Base-by-base conservation (phyloP, 768 basidiomycete species). In the Mycena kentingensis region DNA sequence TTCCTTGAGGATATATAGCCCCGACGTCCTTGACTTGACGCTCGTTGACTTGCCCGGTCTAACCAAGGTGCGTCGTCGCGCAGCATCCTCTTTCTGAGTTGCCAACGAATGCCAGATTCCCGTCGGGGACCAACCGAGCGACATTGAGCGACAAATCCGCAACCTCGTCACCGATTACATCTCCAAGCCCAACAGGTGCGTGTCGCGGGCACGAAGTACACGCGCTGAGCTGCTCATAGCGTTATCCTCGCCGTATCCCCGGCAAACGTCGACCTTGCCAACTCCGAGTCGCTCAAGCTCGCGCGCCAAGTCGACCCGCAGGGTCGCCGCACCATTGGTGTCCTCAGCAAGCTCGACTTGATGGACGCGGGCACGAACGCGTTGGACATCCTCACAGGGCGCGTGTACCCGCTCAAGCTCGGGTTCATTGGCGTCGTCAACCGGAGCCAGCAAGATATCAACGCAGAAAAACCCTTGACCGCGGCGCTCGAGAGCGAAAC, bases 301-400 rank as follows among this genome's bases (percentile, higher is more conserved):
- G 97, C 96, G 11, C 89, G 97, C 38, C 84, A 86, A 11, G 93
- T 98, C 41, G 97, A 99, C 64, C 91, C 96, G 0, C 93, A 97
- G 70, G 95, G 96, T 11, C 85, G 97, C 26, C 84, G 97, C 26
- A 99, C 97, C 12, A 93, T 98, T 50, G 97, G 97, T 45, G 90
- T 99, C 18, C 78, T 99, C 45, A 96, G 96, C 13, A 99, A 99
- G 71, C 83, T 98, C 28, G 97, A 99, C 72, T 80, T 99, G 39
- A 99, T 99, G 97, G 97, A 98, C 63, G 95, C 95, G 5, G 97
- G 97, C 25, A 99, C 97, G 29, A 98, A 99, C 68, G 97, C 97
- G 19, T 74, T 95, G 29, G 96, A 99, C 70, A 87, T 98, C 60
- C 81, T 98, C 31, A 98, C 93, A 0, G 97, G 97, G 34, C 88